Percentiles rank a stretch among this genome's conserved stretches.
Evolutionary conservation across 257 asterid genomes (phyloP).

Genomic region (Plectranthus barbatus): DNA sequence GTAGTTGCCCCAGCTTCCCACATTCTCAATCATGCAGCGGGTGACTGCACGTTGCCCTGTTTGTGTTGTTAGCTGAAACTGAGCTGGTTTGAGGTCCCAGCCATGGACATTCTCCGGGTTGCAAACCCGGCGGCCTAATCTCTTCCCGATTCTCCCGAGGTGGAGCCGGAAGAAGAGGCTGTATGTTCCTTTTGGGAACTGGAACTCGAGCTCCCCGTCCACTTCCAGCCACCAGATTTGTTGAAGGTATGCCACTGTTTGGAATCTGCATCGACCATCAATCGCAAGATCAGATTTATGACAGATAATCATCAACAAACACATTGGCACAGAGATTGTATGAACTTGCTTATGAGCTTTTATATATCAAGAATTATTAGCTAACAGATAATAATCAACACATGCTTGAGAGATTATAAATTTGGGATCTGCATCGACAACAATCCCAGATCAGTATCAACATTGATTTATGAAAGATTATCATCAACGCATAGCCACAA

Average conservation of each 20-base stretch:
- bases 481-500: neutral
- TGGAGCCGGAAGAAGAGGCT: slow-evolving; percentile 73
- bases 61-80: slow-evolving; percentile 44
- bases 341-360: neutral
- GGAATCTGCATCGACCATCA: slow-evolving; percentile 35
- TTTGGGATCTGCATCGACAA: slow-evolving; percentile 41
- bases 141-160: slow-evolving; percentile 51
- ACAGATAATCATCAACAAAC: neutral
- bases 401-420: too few relatives aligned
- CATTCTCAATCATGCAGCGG: slow-evolving; percentile 33
- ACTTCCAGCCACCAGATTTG: slow-evolving; percentile 96
- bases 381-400: too few relatives aligned
- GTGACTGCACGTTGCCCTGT: slow-evolving; percentile 43
- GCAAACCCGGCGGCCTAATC: too few relatives aligned
- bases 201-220: slow-evolving; percentile 64
- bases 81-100: slow-evolving; percentile 71
- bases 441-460: neutral
- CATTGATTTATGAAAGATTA: neutral
- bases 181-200: slow-evolving; percentile 55
- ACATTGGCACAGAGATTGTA: neutral
- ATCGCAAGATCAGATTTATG: neutral
- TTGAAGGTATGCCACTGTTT: slow-evolving; percentile 70
- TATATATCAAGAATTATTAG: neutral
- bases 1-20: slow-evolving; percentile 68
- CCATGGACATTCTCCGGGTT: slow-evolving; percentile 59